phyloP scores from a whole-genome alignment of 495 filamentous ascomycete species.

The Cenococcum geophilum region DNA sequence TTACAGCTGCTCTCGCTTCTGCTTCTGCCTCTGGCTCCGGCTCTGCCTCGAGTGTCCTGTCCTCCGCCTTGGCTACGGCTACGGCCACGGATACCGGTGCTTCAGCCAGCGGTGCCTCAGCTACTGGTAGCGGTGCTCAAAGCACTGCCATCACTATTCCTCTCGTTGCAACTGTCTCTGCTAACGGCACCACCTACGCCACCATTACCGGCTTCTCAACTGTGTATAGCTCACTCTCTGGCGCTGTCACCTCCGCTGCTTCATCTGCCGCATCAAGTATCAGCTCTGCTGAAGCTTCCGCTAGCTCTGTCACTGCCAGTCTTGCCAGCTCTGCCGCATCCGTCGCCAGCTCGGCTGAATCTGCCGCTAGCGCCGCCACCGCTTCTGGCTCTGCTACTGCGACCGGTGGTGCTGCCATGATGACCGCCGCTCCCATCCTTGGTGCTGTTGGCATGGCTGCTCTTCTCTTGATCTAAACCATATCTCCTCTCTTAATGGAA shows the following conservation, averaged over 20 bases:
- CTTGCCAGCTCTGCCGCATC: conserved; percentile 27
- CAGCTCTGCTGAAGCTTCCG: conserved; percentile 22
- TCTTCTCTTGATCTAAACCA: conserved; percentile 30
- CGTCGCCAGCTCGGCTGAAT: conserved; percentile 20
- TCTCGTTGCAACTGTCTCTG: conserved; percentile 30
- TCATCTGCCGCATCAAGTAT: conserved; percentile 30
- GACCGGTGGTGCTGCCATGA: conserved; percentile 23
- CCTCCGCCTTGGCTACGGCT: conserved; percentile 35
- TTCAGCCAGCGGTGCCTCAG: conserved; percentile 24
- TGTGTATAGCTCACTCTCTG: conserved; percentile 31
- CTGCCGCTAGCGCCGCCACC: conserved; percentile 5
- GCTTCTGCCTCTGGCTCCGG: conserved; percentile 20
- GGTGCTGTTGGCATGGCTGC: conserved; percentile 34
- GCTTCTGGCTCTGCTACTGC: conserved; percentile 4
- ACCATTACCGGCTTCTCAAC: conserved; percentile 35
- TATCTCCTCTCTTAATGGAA: conserved; percentile 15
- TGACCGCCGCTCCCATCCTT: conserved; percentile 27
- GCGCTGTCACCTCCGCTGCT: conserved; percentile 23
- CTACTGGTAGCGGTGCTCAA: conserved; percentile 20
- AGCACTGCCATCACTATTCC: conserved; percentile 30
- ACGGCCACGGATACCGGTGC: conserved; percentile 18
- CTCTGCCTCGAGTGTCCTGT: conserved; percentile 23
- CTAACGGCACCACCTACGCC: conserved; percentile 23
- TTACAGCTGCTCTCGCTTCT: conserved; percentile 18
- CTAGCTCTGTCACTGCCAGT: conserved; percentile 27